A percentile compares a stretch with the other conserved stretches of the same genome.
Conservation (phyloP, 1,284 basidiomycete species). For the Puccinia novopanici region DNA sequence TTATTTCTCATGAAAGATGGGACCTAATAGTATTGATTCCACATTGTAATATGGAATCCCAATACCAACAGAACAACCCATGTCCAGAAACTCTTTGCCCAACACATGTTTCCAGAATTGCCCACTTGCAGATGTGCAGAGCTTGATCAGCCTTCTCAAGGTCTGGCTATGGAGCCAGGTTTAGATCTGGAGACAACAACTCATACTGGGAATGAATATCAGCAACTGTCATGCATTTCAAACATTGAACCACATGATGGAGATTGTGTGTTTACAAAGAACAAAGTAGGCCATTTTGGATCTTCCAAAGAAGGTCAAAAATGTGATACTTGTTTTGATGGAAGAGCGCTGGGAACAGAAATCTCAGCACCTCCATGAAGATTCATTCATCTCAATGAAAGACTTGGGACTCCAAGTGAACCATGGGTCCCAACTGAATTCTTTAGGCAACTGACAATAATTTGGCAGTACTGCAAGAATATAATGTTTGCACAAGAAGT, state of each 20-base stretch:
- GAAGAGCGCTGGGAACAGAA: background rate
- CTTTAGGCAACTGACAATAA: background rate
- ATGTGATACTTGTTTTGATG: background rate
- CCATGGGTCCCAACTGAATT: background rate
- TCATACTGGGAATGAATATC: background rate
- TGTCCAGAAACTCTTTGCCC: background rate
- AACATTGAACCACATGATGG: background rate
- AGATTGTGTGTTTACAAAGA: constrained; percentile 8
- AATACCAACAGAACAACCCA: background rate
- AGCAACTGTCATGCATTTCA: background rate
- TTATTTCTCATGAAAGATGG: no score
- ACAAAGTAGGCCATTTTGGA: background rate
- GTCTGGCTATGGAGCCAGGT: background rate
- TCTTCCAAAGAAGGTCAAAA: constrained; percentile 9
- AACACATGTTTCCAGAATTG: background rate
- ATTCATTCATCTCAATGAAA: background rate
- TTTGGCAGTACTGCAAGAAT: constrained; percentile 11
- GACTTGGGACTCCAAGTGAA: background rate
- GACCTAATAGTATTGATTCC: no score
- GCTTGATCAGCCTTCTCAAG: background rate
- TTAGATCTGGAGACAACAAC: constrained; percentile 2
- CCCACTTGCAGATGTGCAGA: background rate
- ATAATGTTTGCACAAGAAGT: background rate
- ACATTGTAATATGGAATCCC: background rate
- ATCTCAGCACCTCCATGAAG: background rate